phyloP scores from a whole-genome alignment of 495 filamentous ascomycete species.

The Aspergillus hancockii region DNA sequence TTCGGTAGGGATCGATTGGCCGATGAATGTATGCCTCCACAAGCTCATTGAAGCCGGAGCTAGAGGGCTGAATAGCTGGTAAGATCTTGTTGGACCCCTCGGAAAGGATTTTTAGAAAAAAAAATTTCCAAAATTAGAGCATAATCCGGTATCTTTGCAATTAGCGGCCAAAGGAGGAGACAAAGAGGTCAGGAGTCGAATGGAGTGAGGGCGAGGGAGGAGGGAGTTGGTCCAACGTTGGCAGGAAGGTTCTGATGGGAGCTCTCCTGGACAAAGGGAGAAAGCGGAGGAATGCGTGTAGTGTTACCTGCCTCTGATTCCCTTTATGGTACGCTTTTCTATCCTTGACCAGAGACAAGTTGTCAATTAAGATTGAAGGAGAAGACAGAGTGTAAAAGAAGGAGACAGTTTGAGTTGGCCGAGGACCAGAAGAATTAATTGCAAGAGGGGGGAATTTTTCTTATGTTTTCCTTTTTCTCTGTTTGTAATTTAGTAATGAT shows the following conservation, averaged over 20 bases:
- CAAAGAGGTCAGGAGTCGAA: slow-evolving; percentile 10
- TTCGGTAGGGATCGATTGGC: slow-evolving; percentile 26
- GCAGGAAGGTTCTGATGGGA: slow-evolving; percentile 18
- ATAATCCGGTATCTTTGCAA: slow-evolving; percentile 11
- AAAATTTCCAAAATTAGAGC: slow-evolving; percentile 6
- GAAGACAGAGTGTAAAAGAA: slow-evolving; percentile 10
- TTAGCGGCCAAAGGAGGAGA: not conserved
- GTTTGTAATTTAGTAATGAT: slow-evolving; percentile 38
- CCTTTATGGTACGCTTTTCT: slow-evolving; percentile 1
- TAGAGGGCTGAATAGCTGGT: slow-evolving; percentile 58
- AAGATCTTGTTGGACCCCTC: slow-evolving; percentile 55
- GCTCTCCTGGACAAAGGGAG: slow-evolving; percentile 25
- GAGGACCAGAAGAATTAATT: not conserved
- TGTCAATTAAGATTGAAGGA: slow-evolving; percentile 2
- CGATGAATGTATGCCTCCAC: slow-evolving; percentile 28
- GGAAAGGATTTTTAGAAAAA: slow-evolving; percentile 1
- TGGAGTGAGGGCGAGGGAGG: slow-evolving; percentile 14
- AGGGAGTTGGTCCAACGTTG: slow-evolving; percentile 12
- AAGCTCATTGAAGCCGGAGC: slow-evolving; percentile 36
- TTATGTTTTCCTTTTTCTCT: slow-evolving; percentile 47
- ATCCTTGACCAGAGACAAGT: slow-evolving; percentile 1
- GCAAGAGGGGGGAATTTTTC: slow-evolving; percentile 24
- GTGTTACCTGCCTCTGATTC: slow-evolving; percentile 6
- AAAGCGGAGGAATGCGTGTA: slow-evolving; percentile 26
- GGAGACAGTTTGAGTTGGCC: slow-evolving; percentile 5